Conservation (phyloP, 192 early-diverging fungal species). For the Backusella mclennaniae region DNA sequence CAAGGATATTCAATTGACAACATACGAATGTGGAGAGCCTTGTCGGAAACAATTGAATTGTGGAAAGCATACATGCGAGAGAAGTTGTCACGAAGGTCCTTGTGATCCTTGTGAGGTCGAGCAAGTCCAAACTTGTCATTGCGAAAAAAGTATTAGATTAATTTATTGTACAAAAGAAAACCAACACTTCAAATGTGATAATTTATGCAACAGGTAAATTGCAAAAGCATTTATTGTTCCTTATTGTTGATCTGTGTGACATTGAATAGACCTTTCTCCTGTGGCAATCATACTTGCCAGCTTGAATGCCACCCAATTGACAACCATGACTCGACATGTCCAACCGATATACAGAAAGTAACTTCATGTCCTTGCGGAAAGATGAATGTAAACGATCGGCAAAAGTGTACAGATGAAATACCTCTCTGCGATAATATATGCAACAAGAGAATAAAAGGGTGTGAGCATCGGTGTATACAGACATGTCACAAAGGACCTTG, state of each 20-base stretch:
- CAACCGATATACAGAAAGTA: constrained; percentile 44
- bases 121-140: constrained; percentile 64
- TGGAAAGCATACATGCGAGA: constrained; percentile 62
- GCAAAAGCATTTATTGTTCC: too few species aligned
- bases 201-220: not conserved
- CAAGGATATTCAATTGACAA: constrained; percentile 64
- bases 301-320: constrained; percentile 52
- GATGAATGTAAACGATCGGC: constrained; percentile 16
- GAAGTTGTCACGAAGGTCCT: constrained; percentile 65
- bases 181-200: not conserved
- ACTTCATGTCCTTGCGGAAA: constrained; percentile 54
- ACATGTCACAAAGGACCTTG: constrained; percentile 65
- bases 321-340: constrained; percentile 39
- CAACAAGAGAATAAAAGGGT: constrained; percentile 52
- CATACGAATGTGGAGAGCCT: constrained; percentile 63
- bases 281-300: constrained; percentile 50
- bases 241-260: not conserved
- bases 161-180: not conserved
- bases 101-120: constrained; percentile 61
- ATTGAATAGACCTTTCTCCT: constrained; percentile 42
- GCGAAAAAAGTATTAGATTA: constrained; percentile 56
- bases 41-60: constrained; percentile 71
- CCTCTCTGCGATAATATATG: constrained; percentile 63
- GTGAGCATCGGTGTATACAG: constrained; percentile 58
- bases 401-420: constrained; percentile 52